Evolutionary conservation across 129 eudicot species (phyloP).

Genomic region (Smallanthus sonchifolius): DNA sequence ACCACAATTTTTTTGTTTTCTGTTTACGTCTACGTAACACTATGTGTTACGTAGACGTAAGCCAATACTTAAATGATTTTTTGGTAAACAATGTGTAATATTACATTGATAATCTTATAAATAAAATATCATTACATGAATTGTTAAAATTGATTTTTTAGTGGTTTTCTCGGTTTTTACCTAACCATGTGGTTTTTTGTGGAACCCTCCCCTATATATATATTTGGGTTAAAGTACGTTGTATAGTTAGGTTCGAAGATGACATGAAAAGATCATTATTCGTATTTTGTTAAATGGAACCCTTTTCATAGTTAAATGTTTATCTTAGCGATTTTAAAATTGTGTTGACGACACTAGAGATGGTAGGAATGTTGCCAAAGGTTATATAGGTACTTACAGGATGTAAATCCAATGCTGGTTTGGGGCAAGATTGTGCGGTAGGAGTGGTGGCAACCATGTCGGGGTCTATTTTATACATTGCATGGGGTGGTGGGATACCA

Average conservation of each 20-base stretch:
- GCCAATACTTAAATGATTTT: no score
- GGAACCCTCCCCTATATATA: no score
- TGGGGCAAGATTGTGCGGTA: constrained; percentile 35
- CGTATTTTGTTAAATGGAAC: background rate
- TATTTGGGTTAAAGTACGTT: background rate
- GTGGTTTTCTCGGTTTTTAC: no score
- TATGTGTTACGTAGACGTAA: no score
- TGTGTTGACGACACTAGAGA: background rate
- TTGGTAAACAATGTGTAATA: no score
- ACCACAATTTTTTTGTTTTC: no score
- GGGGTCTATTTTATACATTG: constrained; percentile 63
- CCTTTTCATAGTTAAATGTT: background rate
- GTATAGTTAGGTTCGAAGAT: background rate
- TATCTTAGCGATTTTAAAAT: no score
- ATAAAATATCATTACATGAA: no score
- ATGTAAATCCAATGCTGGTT: constrained; percentile 61
- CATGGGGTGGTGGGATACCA: constrained; percentile 79
- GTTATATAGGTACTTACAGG: constrained; percentile 46
- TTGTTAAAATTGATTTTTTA: no score
- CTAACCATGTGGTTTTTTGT: no score
- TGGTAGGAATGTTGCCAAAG: background rate
- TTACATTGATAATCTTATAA: no score
- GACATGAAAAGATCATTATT: background rate
- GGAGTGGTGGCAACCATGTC: constrained; percentile 26
- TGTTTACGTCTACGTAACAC: no score